Conservation (phyloP, 331 rosid genomes). For the Malus hybrid region DNA sequence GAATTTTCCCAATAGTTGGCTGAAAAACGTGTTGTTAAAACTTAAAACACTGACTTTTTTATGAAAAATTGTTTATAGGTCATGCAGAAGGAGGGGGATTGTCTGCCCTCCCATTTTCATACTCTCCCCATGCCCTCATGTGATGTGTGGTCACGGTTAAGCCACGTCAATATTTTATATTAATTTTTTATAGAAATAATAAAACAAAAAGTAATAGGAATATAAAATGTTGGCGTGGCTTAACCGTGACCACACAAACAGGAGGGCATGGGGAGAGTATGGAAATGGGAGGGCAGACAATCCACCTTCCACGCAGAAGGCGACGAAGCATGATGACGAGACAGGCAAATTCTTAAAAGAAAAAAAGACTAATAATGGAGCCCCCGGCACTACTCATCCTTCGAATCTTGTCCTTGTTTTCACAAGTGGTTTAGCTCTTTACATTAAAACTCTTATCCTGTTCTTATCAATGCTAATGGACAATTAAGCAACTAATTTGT, state of each 20-base stretch:
- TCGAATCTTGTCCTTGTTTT: neutral
- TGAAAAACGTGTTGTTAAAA: neutral
- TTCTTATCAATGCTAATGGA: neutral
- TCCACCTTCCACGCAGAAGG: neutral
- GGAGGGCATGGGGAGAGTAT: no score
- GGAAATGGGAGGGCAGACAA: no score
- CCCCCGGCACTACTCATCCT: neutral
- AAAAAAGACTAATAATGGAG: neutral
- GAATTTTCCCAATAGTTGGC: neutral
- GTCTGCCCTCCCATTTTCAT: no score
- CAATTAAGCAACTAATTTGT: neutral
- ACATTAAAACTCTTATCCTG: neutral
- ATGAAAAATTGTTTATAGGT: no score
- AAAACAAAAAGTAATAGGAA: no score
- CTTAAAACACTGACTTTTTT: neutral
- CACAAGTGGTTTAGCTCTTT: conserved; percentile 1
- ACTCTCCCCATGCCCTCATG: no score
- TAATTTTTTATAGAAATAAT: no score
- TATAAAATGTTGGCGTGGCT: no score
- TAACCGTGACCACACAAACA: no score
- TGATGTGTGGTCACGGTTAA: no score
- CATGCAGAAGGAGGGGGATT: no score
- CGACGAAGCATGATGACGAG: neutral
- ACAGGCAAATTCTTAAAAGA: neutral
- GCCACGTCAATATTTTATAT: no score